A percentile compares a stretch with the other conserved stretches of the same genome.
phyloP scores from a whole-genome alignment of 2,329 filamentous ascomycete genomes.

The Claviceps capensis region DNA sequence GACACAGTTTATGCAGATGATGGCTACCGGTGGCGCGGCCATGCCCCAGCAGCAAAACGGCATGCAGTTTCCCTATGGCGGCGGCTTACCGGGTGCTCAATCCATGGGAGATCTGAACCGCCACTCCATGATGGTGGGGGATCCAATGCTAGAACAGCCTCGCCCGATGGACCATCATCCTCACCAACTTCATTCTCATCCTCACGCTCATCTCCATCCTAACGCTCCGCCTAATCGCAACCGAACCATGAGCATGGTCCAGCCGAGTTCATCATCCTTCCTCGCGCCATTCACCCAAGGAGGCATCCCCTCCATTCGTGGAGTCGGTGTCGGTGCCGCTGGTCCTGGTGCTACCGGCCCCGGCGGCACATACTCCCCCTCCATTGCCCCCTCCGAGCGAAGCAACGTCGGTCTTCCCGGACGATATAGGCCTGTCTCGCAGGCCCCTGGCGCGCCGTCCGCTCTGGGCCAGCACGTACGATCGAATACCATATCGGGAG shows the following conservation, averaged over 20 bases:
- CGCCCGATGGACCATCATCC: constrained; percentile 24
- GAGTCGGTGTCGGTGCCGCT: too few species aligned
- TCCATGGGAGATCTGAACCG: constrained; percentile 32
- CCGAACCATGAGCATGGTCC: constrained; percentile 75
- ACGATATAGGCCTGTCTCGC: constrained; percentile 80
- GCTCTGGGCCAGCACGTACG: constrained; percentile 17
- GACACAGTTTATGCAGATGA: constrained; percentile 88
- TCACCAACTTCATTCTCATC: background rate
- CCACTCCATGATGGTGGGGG: constrained; percentile 31
- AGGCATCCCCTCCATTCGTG: constrained; percentile 16
- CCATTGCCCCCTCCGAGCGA: constrained; percentile 88
- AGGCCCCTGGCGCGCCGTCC: constrained; percentile 26
- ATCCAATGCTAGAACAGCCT: constrained; percentile 28
- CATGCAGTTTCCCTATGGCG: constrained; percentile 16
- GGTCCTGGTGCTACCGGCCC: constrained; percentile 1
- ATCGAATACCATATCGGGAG: constrained; percentile 21
- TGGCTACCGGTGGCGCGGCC: constrained; percentile 28
- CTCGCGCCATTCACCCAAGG: constrained; percentile 29
- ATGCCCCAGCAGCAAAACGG: constrained; percentile 18
- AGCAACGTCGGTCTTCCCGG: constrained; percentile 86
- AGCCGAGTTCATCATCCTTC: constrained; percentile 49
- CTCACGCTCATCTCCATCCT: too few species aligned
- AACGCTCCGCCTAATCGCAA: constrained; percentile 19
- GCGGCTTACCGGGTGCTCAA: constrained; percentile 18
- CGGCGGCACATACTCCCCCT: constrained; percentile 61